Conservation (phyloP, 257 asterid species). For the Primulina eburnea region DNA sequence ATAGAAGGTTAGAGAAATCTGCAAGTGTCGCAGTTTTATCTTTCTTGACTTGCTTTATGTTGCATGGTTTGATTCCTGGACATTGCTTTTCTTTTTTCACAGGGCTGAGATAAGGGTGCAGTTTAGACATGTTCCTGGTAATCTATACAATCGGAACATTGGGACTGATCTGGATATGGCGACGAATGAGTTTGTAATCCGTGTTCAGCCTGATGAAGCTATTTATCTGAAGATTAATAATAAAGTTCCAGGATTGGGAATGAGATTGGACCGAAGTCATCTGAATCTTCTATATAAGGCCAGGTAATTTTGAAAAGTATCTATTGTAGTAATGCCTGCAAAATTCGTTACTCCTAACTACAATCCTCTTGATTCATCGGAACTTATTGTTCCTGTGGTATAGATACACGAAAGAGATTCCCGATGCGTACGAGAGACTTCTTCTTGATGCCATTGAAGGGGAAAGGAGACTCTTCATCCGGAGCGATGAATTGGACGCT, state of each 20-base stretch:
- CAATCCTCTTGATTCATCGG: background rate
- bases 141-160: constrained; percentile 60
- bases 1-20: constrained; percentile 47
- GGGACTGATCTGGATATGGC: constrained; percentile 85
- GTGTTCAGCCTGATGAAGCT: constrained; percentile 96
- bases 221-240: constrained; percentile 84
- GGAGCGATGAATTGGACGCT: constrained; percentile 93
- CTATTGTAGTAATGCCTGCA: background rate
- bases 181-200: constrained; percentile 95
- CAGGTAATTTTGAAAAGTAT: constrained; percentile 45
- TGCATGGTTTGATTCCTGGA: background rate
- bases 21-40: background rate
- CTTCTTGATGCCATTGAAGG: constrained; percentile 94
- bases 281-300: constrained; percentile 90
- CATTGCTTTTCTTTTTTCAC: constrained; percentile 13
- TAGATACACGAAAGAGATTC: constrained; percentile 91
- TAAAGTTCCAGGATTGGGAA: constrained; percentile 93
- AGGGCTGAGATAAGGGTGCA: constrained; percentile 95
- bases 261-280: constrained; percentile 85
- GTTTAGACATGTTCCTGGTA: constrained; percentile 94
- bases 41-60: background rate
- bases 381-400: constrained; percentile 11
- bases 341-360: background rate
- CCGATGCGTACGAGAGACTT: constrained; percentile 94
- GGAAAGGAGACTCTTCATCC: constrained; percentile 87